phyloP scores from a whole-genome alignment of 305 asterid species.

The Solanum chacoense region DNA sequence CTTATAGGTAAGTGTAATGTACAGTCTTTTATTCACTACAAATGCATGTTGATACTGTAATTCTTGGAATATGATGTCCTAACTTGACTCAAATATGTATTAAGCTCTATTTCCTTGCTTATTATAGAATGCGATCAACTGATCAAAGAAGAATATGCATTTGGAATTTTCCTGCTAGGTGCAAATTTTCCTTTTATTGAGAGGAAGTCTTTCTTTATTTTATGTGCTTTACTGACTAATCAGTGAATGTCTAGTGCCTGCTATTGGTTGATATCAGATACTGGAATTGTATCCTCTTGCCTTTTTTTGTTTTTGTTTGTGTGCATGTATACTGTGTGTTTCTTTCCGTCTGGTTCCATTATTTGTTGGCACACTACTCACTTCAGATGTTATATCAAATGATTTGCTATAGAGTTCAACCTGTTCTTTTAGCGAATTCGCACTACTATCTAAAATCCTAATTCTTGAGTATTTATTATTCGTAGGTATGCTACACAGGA shows the following conservation, averaged over 20 bases:
- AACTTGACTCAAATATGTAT: neutral
- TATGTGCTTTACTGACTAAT: neutral
- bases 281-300: neutral
- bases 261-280: neutral
- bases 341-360: neutral
- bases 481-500: constrained; percentile 33
- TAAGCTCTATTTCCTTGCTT: neutral
- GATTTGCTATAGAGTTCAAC: neutral
- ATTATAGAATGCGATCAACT: neutral
- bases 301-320: neutral
- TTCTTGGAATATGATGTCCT: neutral
- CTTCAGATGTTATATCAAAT: neutral
- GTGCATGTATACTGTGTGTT: neutral
- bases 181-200: neutral
- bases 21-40: neutral
- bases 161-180: neutral
- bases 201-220: neutral
- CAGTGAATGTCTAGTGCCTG: neutral
- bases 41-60: neutral
- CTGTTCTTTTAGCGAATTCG: neutral
- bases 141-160: neutral
- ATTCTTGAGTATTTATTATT: constrained; percentile 16
- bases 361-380: neutral
- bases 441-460: neutral
- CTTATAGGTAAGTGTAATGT: neutral